Conservation (phyloP, 495 filamentous ascomycete genomes). For the Xanthoparmelia taractica region DNA sequence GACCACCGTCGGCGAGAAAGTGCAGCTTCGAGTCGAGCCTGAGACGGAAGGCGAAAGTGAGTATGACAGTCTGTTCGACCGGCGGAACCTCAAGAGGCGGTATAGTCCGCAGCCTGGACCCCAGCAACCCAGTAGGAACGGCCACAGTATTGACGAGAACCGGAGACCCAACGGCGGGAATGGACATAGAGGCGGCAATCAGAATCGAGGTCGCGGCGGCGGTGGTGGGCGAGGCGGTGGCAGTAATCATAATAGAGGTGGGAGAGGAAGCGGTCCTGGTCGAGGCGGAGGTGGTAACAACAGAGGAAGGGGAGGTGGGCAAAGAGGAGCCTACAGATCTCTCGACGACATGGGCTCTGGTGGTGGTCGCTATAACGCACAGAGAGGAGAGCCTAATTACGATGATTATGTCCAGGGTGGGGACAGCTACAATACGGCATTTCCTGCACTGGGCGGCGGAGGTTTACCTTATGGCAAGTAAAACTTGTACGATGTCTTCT, state of each 20-base stretch:
- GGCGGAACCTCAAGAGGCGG: constrained; percentile 50
- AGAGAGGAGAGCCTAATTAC: constrained; percentile 26
- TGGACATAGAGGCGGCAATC: constrained; percentile 31
- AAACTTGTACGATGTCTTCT: not conserved
- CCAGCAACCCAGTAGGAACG: constrained; percentile 13
- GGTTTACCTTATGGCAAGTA: constrained; percentile 28
- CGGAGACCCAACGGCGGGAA: constrained; percentile 16
- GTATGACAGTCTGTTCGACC: constrained; percentile 49
- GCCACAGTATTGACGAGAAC: constrained; percentile 26
- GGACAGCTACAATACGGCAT: constrained; percentile 26
- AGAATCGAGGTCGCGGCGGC: constrained; percentile 42
- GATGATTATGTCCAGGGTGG: constrained; percentile 26
- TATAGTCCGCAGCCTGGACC: constrained; percentile 28
- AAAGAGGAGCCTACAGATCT: constrained; percentile 35
- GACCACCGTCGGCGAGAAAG: constrained; percentile 78
- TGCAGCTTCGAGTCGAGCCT: constrained; percentile 68
- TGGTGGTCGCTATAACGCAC: constrained; percentile 22
- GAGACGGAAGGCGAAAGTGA: constrained; percentile 50
- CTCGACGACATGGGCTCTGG: constrained; percentile 36
- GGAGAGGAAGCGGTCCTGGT: constrained; percentile 38
- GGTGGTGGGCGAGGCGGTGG: constrained; percentile 39
- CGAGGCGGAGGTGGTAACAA: constrained; percentile 38
- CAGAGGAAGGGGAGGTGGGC: constrained; percentile 21
- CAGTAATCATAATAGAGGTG: constrained; percentile 35
- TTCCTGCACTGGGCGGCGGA: constrained; percentile 25